phyloP scores from a whole-genome alignment of 1,284 basidiomycete genomes.

The Leccinum olivaceoglutinosum region DNA sequence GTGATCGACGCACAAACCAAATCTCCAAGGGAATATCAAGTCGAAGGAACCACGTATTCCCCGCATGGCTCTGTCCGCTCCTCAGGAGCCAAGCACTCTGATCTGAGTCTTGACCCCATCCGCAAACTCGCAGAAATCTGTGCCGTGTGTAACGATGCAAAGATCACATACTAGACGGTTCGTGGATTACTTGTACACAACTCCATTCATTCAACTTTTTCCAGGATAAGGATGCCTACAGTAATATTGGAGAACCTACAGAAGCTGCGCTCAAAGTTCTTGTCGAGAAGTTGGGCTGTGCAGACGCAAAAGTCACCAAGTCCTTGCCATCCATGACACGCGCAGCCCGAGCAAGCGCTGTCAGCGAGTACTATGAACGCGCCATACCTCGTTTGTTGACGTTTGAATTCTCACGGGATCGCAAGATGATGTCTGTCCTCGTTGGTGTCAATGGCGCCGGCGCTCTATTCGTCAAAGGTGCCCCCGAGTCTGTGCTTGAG shows the following conservation, averaged over 20 bases:
- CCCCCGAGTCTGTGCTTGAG: constrained; percentile 91
- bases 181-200: constrained; percentile 22
- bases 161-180: constrained; percentile 80
- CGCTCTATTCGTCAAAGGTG: constrained; percentile 88
- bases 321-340: constrained; percentile 57
- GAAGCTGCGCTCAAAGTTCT: constrained; percentile 93
- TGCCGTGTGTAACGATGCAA: constrained; percentile 90
- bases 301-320: constrained; percentile 47
- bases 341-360: constrained; percentile 67
- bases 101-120: constrained; percentile 68
- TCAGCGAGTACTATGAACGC: constrained; percentile 80
- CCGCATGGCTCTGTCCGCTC: constrained; percentile 72
- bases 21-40: constrained; percentile 64
- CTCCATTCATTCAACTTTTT: constrained; percentile 10
- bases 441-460: constrained; percentile 58
- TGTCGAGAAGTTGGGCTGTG: constrained; percentile 82
- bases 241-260: constrained; percentile 93
- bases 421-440: constrained; percentile 98
- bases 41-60: constrained; percentile 88
- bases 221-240: constrained; percentile 76
- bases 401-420: constrained; percentile 96
- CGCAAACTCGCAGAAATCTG: constrained; percentile 84
- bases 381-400: constrained; percentile 80
- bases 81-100: constrained; percentile 54
- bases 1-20: constrained; percentile 56